Percentiles rank a stretch among this genome's conserved stretches.
Evolutionary conservation across 2,329 filamentous ascomycete species (phyloP).

Genomic region (Pestalotiopsis sp.): DNA sequence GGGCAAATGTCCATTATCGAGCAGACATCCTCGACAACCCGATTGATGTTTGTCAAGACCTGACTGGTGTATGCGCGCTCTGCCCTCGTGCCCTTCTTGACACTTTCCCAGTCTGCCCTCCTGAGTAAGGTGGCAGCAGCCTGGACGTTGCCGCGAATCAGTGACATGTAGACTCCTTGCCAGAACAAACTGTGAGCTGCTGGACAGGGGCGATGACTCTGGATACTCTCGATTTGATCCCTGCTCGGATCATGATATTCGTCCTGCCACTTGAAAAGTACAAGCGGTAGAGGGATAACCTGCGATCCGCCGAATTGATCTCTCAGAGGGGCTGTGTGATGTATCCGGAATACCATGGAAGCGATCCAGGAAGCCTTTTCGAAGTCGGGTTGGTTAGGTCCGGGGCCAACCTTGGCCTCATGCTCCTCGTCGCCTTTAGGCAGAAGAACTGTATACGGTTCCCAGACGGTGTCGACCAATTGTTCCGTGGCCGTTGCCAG

Average conservation of each 20-base stretch:
- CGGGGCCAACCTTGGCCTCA: slow-evolving; percentile 65
- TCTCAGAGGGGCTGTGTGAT: slow-evolving; percentile 61
- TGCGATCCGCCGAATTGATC: slow-evolving; percentile 38
- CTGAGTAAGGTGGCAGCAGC: slow-evolving; percentile 69
- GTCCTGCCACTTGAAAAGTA: slow-evolving; percentile 83
- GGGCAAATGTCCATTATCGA: slow-evolving; percentile 75
- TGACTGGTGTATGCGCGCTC: slow-evolving; percentile 71
- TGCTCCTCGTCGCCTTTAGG: slow-evolving; percentile 54
- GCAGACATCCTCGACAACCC: slow-evolving; percentile 69
- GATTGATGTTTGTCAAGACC: slow-evolving; percentile 77
- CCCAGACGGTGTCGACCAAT: slow-evolving; percentile 57
- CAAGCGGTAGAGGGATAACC: slow-evolving; percentile 66
- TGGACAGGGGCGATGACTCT: slow-evolving; percentile 68
- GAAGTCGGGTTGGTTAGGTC: slow-evolving; percentile 61
- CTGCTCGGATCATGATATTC: slow-evolving; percentile 73
- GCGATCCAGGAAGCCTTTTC: slow-evolving; percentile 80
- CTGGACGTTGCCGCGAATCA: slow-evolving; percentile 74
- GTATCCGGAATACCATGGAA: slow-evolving; percentile 74
- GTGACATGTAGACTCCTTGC: slow-evolving; percentile 75
- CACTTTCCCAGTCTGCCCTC: slow-evolving; percentile 77
- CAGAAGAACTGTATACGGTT: slow-evolving; percentile 50
- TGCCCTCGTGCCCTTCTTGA: slow-evolving; percentile 67
- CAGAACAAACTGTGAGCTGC: slow-evolving; percentile 80
- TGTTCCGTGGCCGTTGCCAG: slow-evolving; percentile 55
- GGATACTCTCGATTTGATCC: slow-evolving; percentile 65